Evolutionary conservation across 2,329 filamentous ascomycete species (phyloP).

Genomic region (Botryotinia convoluta): DNA sequence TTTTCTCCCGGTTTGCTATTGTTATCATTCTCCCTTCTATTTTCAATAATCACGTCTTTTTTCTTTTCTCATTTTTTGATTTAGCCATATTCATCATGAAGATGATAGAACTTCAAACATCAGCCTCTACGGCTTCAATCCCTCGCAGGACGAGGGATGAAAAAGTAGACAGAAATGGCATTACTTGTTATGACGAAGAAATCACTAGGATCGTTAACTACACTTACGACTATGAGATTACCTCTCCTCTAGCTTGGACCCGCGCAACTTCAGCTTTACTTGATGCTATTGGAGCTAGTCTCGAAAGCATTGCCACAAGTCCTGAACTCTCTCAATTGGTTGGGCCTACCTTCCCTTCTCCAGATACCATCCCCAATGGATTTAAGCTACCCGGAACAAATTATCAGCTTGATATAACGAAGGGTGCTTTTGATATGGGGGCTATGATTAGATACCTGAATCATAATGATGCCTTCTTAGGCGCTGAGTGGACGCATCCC

Average conservation of each 20-base stretch:
- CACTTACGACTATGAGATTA: conserved; percentile 25
- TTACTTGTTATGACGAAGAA: conserved; percentile 25
- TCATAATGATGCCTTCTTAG: conserved; percentile 43
- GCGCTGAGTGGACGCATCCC: conserved; percentile 46
- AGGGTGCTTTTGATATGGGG: conserved; percentile 43
- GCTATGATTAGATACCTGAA: conserved; percentile 43
- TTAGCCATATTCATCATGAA: conserved; percentile 8
- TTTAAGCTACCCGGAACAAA: conserved; percentile 43
- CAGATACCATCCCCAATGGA: conserved; percentile 35
- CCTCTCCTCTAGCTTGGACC: conserved; percentile 19
- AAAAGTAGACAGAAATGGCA: conserved; percentile 1
- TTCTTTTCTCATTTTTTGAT: neutral
- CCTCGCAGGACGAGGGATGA: conserved; percentile 2
- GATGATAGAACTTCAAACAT: conserved; percentile 16
- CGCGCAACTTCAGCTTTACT: conserved; percentile 25
- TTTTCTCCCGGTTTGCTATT: neutral
- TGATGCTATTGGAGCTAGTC: conserved; percentile 29
- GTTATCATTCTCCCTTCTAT: neutral
- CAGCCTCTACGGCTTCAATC: neutral
- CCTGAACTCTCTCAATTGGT: conserved; percentile 24
- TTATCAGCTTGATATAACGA: conserved; percentile 39
- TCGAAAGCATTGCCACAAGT: conserved; percentile 26
- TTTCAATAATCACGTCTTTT: neutral
- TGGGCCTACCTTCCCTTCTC: conserved; percentile 25
- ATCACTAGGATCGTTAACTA: conserved; percentile 27